Evolutionary conservation across 1,284 basidiomycete genomes (phyloP), one percentile per base, ranked within the genome.

Genomic region (Trichosporon faecale): DNA sequence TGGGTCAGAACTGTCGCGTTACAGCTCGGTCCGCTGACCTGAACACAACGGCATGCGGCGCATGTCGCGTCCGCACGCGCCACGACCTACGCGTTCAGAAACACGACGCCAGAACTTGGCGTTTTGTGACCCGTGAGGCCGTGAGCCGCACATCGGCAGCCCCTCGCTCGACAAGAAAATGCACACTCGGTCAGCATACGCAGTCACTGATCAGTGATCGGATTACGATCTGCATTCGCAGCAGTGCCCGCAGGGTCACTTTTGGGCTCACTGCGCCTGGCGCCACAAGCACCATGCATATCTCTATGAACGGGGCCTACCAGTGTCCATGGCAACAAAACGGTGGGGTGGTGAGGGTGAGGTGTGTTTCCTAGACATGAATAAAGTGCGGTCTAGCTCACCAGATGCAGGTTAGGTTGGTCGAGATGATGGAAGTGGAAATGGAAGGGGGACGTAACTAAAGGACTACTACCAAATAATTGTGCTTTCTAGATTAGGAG

Each of bases 251-350:
- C 35, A 37, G 35, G 21, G 2, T 4, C 3, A 21, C 44, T 46
- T n/a, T 14, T n/a, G 9, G n/a, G 6, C n/a, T 7, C 25, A 7
- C 49, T 52, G 49, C 21, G 44, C 8, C 49, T 25, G 29, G 29
- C 57, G 27, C 57, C 57, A 61, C 27, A 31, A 61, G 57, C 57
- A 61, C 57, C 57, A 61, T 61, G 57, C 57, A 61, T 61, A 61
- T 61, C 9, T 61, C 57, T 61, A 61, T 61, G 57, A 61, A 61
- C 27, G 57, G 57, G n/a, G 57, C 57, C 57, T 61, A 31, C 57
- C 27, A 61, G n/a, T 31, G 57, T 61, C 57, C 29, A 61, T 61
- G 57, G 57, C 57, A 61, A 29, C 29, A 29, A 61, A 61, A 14
- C 27, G 27, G 31, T 61, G 16, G 57, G 18, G 57, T 29, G 57